Percentiles rank a stretch among this genome's conserved stretches.
phyloP scores from a whole-genome alignment of 768 basidiomycete genomes.

The Kwoniella newhampshirensis region DNA sequence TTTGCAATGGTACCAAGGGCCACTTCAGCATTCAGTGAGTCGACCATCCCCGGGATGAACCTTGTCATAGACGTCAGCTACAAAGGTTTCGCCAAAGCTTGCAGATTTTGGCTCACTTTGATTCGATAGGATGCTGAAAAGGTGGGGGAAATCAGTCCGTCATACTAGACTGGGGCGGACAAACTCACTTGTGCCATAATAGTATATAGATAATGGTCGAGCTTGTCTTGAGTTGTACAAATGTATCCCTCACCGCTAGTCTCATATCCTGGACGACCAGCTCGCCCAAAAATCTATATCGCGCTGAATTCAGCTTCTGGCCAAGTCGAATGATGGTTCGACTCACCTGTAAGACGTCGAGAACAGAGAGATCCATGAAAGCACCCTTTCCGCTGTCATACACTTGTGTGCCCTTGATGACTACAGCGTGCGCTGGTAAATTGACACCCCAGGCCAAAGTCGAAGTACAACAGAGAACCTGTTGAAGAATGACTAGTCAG shows the following conservation, averaged over 20 bases:
- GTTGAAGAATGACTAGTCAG: conserved; percentile 3
- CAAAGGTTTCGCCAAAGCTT: not conserved
- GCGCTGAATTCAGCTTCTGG: not conserved
- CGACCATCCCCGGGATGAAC: conserved; percentile 80
- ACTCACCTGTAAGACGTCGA: conserved; percentile 75
- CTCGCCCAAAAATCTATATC: conserved; percentile 85
- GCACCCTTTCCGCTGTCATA: conserved; percentile 87
- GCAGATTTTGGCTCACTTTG: conserved; percentile 63
- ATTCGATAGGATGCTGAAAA: conserved; percentile 85
- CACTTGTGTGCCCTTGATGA: conserved; percentile 96
- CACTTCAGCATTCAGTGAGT: conserved; percentile 93
- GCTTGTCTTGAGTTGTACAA: conserved; percentile 89
- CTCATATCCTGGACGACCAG: conserved; percentile 67
- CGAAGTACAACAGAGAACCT: conserved; percentile 97
- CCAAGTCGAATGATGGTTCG: not conserved
- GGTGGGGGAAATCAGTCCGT: not conserved
- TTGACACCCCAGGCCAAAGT: conserved; percentile 99
- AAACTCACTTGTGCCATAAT: conserved; percentile 74
- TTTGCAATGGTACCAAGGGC: conserved; percentile 89
- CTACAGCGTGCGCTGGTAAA: conserved; percentile 92
- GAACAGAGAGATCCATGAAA: conserved; percentile 86
- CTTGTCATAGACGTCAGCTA: conserved; percentile 45
- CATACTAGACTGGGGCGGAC: not conserved
- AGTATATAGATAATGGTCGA: conserved; percentile 82
- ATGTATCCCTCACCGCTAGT: conserved; percentile 95